A percentile compares a stretch with the other conserved stretches of the same genome.
phyloP scores from a whole-genome alignment of 2,329 filamentous ascomycete genomes.

The Diaporthe batatas region DNA sequence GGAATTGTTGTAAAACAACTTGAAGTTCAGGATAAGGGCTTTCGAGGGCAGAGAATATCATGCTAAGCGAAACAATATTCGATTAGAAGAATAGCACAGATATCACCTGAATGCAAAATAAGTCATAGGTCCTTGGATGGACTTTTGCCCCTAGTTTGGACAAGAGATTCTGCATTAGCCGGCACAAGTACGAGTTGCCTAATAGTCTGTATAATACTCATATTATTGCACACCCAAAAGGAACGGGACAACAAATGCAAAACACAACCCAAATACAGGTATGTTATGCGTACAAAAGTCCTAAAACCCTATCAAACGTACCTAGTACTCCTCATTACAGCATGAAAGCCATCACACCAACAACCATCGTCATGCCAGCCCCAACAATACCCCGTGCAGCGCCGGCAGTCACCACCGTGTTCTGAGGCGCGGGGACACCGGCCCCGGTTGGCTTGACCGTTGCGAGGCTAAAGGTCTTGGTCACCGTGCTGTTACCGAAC shows the following conservation, averaged over 20 bases:
- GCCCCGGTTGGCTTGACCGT: conserved; percentile 32
- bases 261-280: background rate
- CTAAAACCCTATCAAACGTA: background rate
- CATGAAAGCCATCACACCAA: conserved; percentile 37
- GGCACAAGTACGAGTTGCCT: too few species aligned
- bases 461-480: conserved; percentile 38
- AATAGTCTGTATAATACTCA: background rate
- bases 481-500: conserved; percentile 32
- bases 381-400: conserved; percentile 15
- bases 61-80: background rate
- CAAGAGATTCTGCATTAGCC: background rate
- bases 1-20: background rate
- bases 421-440: conserved; percentile 10
- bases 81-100: too few species aligned
- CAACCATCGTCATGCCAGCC: conserved; percentile 23
- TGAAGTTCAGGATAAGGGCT: background rate
- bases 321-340: conserved; percentile 34
- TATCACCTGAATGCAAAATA: background rate
- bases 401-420: conserved; percentile 37
- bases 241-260: background rate
- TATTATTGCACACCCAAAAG: background rate
- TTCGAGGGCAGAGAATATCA: background rate
- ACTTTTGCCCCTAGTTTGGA: conserved; percentile 24
- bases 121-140: background rate
- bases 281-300: conserved; percentile 8